Base-by-base conservation (phyloP, 345 rosid genomes). In the Linum tenue region DNA sequence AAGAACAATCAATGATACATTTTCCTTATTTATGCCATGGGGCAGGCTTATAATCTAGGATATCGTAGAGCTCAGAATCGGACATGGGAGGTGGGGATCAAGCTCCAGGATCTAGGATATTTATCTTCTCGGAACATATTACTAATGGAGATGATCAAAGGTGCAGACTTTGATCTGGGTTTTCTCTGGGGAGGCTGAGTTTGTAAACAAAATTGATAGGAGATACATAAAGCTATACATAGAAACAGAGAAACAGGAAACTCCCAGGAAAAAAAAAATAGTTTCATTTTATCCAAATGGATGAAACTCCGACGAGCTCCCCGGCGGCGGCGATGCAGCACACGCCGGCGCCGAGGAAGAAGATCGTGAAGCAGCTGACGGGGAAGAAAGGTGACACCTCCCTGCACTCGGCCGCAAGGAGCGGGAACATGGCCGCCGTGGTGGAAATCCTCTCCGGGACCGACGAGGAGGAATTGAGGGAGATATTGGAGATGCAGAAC, bases 291-390 rank as follows among this genome's bases (percentile, higher is more conserved):
- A 22, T 22, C 31, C 31, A 22, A 22, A 22, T 59, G 17, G n/a
- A 41, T 39, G 51, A 66, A 64, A 70, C 68, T 63, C 64, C 62
- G 64, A 79, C 79, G 80, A 74, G 62, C 15, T 37, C 72, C 37
- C 72, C 53, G 51, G 58, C 67, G 31, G 31, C 31, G 53, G 12
- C 53, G 53, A 7, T 42, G 59, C 63, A 65, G 16, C 68, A 69
- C 11, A 56, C 37, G 40, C 61, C 63, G 0, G 58, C 73, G 62
- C 79, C 78, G 6, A 71, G 78, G 77, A 90, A 82, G 72, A 94
- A 83, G 82, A 88, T 94, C 90, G 76, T 84, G 57, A 94, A 88
- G 72, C 97, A 90, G 73, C 72, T 94, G 61, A 90, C 96, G 0
- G 95, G 97, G 35, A 90, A 94, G 71, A 82, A 86, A 1, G 91